Base-by-base conservation (phyloP, 306 rosid species). In the Aeschynomene evenia region DNA sequence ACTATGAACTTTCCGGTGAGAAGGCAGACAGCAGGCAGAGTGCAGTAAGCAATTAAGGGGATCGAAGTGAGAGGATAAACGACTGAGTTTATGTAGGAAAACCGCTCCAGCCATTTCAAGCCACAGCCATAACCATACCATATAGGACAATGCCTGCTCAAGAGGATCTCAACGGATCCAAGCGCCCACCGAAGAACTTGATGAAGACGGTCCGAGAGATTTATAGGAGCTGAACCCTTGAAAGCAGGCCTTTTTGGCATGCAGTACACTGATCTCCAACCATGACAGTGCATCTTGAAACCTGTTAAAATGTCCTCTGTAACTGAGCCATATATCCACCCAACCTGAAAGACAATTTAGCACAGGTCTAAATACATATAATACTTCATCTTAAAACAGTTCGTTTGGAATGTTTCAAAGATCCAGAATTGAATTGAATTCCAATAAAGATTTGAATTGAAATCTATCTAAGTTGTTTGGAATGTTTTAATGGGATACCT, bases 281-380 rank as follows among this genome's bases (percentile, higher is more conserved):
- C 98, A 53, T 89, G 98, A 70, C 98, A 89, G 29, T 91, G 98
- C 98, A 91, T 91, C 78, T 91, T 91, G 87, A 91, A 89, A 18
- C 98, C 96, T 2, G 98, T 91, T 65, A 91, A 72, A 46, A 91
- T 91, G 77, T 91, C 98, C 65, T 91, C 98, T 55, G 98, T 91
- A 50, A 91, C 98, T 3, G 98, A 91, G 48, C 98, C 98, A 61
- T 91, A 91, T 9, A 91, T 91, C 98, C 98, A 91, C 42, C 98
- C 98, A 33, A 91, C 94, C 96, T 91, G 79, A 66, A 85, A 66
- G 5, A 28, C 1, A 74, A 48, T 26, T 74, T 56, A 68, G 53
- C 15, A 34, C 29, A 63, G 31, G 9, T 21, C 37, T 50, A 8
- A 40, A 53, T 73, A 57, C 33, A 34, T 56, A 36, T 21, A 6